phyloP scores from a whole-genome alignment of 2,329 filamentous ascomycete species.

The Sarocladium kiliense region DNA sequence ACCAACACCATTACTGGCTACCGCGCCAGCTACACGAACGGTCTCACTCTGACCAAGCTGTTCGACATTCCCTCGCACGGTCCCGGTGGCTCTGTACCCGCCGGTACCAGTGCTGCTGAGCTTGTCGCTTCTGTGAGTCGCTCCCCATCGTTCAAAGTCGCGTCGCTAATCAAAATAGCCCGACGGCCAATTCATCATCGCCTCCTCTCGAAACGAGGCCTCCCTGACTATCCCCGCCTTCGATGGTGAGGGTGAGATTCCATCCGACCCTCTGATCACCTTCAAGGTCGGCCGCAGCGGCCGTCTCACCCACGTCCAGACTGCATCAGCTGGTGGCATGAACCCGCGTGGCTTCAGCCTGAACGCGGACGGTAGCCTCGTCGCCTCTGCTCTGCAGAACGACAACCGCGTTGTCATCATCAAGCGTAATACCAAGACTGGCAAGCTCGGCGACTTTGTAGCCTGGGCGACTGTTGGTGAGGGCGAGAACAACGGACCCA shows the following conservation, averaged over 20 bases:
- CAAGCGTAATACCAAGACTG: slow-evolving; percentile 52
- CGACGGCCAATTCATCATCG: slow-evolving; percentile 57
- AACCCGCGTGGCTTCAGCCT: slow-evolving; percentile 64
- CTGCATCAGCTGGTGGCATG: slow-evolving; percentile 58
- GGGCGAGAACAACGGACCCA: slow-evolving; percentile 23
- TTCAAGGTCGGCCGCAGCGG: slow-evolving; percentile 53
- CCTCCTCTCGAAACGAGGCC: slow-evolving; percentile 62
- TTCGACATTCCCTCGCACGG: slow-evolving; percentile 46
- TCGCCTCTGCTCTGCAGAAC: slow-evolving; percentile 62
- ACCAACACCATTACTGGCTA: slow-evolving; percentile 52
- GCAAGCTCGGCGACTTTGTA: slow-evolving; percentile 45
- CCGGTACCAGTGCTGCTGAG: slow-evolving; percentile 46
- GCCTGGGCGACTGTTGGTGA: slow-evolving; percentile 33
- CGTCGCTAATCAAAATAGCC: slow-evolving; percentile 33
- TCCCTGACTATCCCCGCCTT: slow-evolving; percentile 43
- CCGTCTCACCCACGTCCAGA: slow-evolving; percentile 47
- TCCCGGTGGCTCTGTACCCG: slow-evolving; percentile 32
- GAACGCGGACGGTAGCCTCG: slow-evolving; percentile 56
- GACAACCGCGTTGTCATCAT: slow-evolving; percentile 58
- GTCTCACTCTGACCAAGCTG: slow-evolving; percentile 39
- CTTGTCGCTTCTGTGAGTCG: slow-evolving; percentile 50
- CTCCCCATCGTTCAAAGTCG: background rate
- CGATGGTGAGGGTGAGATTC: slow-evolving; percentile 37
- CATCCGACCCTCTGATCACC: slow-evolving; percentile 60
- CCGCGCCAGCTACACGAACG: slow-evolving; percentile 45